Evolutionary conservation across 176 grass and related monocot species (phyloP), one percentile per base, ranked within the genome.

Genomic region (Raddia distichophylla): DNA sequence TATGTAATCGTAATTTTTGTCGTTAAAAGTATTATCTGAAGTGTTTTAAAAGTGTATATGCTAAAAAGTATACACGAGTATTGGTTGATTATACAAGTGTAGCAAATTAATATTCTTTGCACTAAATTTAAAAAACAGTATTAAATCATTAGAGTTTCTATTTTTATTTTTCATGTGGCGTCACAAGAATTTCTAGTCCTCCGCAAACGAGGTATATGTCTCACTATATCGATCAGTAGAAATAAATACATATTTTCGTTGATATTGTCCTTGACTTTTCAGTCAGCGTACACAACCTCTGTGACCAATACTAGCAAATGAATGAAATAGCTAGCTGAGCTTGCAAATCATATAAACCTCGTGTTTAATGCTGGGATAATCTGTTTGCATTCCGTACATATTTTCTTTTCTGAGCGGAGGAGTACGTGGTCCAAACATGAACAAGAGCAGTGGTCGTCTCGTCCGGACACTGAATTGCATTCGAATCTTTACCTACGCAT

Each of bases 341-440:
- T 12, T 47, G 4, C 32, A 52, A 27, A 32, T 8, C 15, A 60
- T 10, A 60, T 52, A 37, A 37, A n/a, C 70, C 32, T 18, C 70
- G 27, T 40, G 70, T 11, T 37, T 33, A 73, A 37, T 18, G 32
- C 45, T 18, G 35, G 13, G 14, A 14, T n/a, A 54, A 15, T 52
- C 14, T 5, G 22, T 12, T 12, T 73, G 32, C 76, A 5, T 20
- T 44, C 5, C 2, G 20, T 22, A 67, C 2, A 9, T 45, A 42
- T 2, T 16, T 18, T 10, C 44, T 35, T 51, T 43, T 10, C 0
- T 10, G 33, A 52, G 80, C 63, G 68, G 58, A 61, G 32, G 6
- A 50, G 37, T 27, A 27, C 27, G 56, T 62, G 67, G 56, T 72
- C 80, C 68, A 73, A 15, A 15, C 34, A 13, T 53, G 69, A 60